Percentiles rank a stretch among this genome's conserved stretches.
phyloP scores from a whole-genome alignment of 768 basidiomycete genomes.

The Rhizopogon salebrosus region DNA sequence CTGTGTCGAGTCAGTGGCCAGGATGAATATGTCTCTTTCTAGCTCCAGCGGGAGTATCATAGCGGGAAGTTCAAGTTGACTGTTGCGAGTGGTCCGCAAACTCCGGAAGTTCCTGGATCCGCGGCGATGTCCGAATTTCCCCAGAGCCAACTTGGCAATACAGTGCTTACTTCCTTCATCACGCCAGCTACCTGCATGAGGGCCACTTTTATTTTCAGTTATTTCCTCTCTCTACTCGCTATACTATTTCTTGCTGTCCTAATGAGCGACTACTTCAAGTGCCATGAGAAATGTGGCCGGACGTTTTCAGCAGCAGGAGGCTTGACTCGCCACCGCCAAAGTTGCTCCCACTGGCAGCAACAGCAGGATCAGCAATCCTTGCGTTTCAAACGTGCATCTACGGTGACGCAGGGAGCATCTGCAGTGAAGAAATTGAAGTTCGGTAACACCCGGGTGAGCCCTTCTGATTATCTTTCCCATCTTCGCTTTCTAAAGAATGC shows the following conservation, averaged over 20 bases:
- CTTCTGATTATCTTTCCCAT: too few relatives aligned
- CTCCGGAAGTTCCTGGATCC: too few relatives aligned
- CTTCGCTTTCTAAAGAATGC: too few relatives aligned
- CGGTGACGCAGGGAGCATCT: neutral
- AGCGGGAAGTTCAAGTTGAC: too few relatives aligned
- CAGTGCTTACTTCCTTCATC: neutral
- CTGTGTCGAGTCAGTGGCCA: conserved; percentile 6
- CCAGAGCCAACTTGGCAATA: neutral
- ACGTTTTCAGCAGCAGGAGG: conserved; percentile 2
- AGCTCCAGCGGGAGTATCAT: conserved; percentile 14
- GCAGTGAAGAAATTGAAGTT: neutral
- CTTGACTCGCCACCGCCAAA: neutral
- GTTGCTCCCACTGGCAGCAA: conserved; percentile 2
- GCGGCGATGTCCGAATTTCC: too few relatives aligned
- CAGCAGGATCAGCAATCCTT: neutral
- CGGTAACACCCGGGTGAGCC: neutral
- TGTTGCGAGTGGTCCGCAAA: too few relatives aligned
- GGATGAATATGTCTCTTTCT: conserved; percentile 14
- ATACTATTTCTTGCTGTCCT: neutral
- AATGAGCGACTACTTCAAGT: conserved; percentile 1
- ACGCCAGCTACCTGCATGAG: neutral
- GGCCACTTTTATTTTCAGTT: neutral
- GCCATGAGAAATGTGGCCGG: neutral
- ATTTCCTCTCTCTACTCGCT: neutral
- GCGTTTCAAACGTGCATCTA: neutral